Conservation (phyloP, 2,329 filamentous ascomycete species). For the Claviceps monticola region DNA sequence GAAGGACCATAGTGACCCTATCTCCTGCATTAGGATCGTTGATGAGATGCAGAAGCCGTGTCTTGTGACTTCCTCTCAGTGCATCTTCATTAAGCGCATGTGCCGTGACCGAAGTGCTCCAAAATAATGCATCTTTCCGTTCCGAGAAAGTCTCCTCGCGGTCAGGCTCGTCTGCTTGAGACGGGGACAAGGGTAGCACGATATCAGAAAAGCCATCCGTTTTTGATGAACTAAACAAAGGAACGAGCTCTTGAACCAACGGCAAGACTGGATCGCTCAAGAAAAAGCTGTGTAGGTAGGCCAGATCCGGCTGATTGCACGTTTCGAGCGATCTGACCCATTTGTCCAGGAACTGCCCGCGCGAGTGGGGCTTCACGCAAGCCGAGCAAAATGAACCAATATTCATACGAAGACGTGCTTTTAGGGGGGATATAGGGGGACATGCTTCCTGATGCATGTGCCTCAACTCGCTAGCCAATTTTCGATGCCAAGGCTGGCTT, state of each 20-base stretch:
- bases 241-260: conserved; percentile 50
- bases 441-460: conserved; percentile 40
- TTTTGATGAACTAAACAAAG: conserved; percentile 65
- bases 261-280: conserved; percentile 48
- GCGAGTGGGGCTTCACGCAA: conserved; percentile 51
- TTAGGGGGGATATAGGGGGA: conserved; percentile 44
- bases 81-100: conserved; percentile 33
- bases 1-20: conserved; percentile 42
- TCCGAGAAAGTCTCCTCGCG: conserved; percentile 35
- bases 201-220: conserved; percentile 63
- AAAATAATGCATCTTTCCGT: conserved; percentile 55
- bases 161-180: conserved; percentile 26
- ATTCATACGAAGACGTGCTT: conserved; percentile 48
- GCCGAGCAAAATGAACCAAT: conserved; percentile 47
- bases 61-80: conserved; percentile 53
- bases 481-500: background rate
- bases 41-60: conserved; percentile 58
- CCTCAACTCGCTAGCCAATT: conserved; percentile 18
- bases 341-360: conserved; percentile 50
- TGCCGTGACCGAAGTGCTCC: conserved; percentile 57
- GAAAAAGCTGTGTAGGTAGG: conserved; percentile 60
- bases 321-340: conserved; percentile 53
- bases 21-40: conserved; percentile 41
- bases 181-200: conserved; percentile 49
- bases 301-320: conserved; percentile 66